Base-by-base conservation (phyloP, 2,329 filamentous ascomycete genomes). In the Sclerotinia borealis region DNA sequence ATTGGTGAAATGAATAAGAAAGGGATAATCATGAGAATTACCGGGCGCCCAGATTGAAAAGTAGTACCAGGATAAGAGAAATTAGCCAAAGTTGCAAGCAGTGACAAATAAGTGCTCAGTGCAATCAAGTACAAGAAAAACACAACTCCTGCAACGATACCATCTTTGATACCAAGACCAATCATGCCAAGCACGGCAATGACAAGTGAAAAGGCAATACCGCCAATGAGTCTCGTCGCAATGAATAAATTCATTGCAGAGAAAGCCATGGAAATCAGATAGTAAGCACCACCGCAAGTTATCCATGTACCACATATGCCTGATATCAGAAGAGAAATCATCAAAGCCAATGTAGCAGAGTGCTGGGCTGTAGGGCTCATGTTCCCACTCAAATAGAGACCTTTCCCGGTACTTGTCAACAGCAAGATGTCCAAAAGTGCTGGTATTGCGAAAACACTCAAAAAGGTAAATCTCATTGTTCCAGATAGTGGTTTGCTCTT, bases 251-350 rank as follows among this genome's bases (percentile, higher is more conserved):
- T 75, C 76, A 78, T 76, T 61, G 75, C 77, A 8, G 56, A 59
- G 65, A 83, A 83, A 1, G 81, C 81, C 78, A 81, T 82, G 0
- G 79, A 80, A 51, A 80, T 77, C 47, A 87, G 78, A 66, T 87
- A 88, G 71, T 86, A 88, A 51, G 83, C 82, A 2, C 85, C 85
- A n/a, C 83, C 83, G 59, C 82, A 84, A 11, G 82, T 83, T 39
- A 87, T 85, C 84, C 83, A 87, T 10, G 84, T 84, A 22, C 83
- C 84, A 52, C 86, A 81, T 4, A 80, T 83, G 50, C 84, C 83
- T 9, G 82, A 84, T 41, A 87, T 75, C 11, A 87, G 72, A 9
- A 87, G 76, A 1, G 84, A 81, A 19, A 83, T 80, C 77, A 87
- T 81, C 31, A 87, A 73, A 2, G 82, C 84, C 62, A 80, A 77